A percentile compares a stretch with the other conserved stretches of the same genome.
phyloP scores from a whole-genome alignment of 2,329 filamentous ascomycete species.

The Colletotrichum sp. region DNA sequence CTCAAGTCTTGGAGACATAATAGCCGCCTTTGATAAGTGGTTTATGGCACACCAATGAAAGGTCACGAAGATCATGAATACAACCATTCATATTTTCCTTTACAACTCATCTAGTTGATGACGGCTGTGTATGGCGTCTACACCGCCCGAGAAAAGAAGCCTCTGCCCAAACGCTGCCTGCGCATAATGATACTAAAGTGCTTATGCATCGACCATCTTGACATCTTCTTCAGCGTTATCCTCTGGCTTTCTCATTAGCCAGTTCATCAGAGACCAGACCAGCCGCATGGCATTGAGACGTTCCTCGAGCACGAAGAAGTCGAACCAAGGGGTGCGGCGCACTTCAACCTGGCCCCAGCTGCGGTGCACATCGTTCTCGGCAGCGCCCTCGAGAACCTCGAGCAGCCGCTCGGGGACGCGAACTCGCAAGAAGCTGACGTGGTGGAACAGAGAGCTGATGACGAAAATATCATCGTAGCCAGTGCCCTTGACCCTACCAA shows the following conservation, averaged over 20 bases:
- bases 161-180: not conserved
- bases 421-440: constrained; percentile 62
- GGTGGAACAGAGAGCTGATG: constrained; percentile 66
- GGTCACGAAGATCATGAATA: not conserved
- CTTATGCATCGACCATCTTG: constrained; percentile 31
- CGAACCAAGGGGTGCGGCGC: constrained; percentile 66
- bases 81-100: not conserved
- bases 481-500: constrained; percentile 53
- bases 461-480: constrained; percentile 67
- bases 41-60: not conserved
- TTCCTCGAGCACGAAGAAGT: constrained; percentile 60
- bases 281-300: constrained; percentile 60
- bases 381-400: constrained; percentile 54
- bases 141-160: not conserved
- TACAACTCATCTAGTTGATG: not conserved
- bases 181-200: not conserved
- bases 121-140: not conserved
- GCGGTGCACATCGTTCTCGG: constrained; percentile 35
- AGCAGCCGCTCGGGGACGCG: constrained; percentile 61
- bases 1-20: not conserved
- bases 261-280: constrained; percentile 65
- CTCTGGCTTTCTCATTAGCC: constrained; percentile 56
- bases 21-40: not conserved
- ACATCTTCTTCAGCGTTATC: constrained; percentile 26
- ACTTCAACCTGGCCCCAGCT: constrained; percentile 60